Percentiles rank a stretch among this genome's conserved stretches.
Conservation (phyloP, 2,329 filamentous ascomycete genomes). For the Fusarium sp. region DNA sequence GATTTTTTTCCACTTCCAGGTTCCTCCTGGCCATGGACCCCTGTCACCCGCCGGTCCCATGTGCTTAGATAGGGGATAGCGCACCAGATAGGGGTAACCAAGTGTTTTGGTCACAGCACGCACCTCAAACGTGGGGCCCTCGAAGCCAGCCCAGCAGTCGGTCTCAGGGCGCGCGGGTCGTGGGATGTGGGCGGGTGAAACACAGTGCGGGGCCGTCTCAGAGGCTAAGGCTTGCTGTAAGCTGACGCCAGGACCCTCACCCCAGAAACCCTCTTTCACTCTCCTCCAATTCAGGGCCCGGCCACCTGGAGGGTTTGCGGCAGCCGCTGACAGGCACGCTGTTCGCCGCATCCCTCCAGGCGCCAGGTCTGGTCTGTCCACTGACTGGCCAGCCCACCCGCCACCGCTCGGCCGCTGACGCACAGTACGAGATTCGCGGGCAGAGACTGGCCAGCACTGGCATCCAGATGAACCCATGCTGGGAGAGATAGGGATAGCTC, state of each 20-base stretch:
- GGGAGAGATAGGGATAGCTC: constrained; percentile 8
- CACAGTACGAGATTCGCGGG: constrained; percentile 29
- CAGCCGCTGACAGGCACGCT: constrained; percentile 28
- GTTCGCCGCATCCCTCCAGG: constrained; percentile 17
- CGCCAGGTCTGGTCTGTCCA: not conserved
- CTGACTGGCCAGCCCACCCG: constrained; percentile 19
- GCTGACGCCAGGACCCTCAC: constrained; percentile 7
- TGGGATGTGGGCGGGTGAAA: constrained; percentile 31
- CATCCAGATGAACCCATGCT: constrained; percentile 29
- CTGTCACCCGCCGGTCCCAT: constrained; percentile 37
- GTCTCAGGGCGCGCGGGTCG: constrained; percentile 15
- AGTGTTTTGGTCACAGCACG: constrained; percentile 32
- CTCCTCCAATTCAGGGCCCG: not conserved
- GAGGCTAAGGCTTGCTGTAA: constrained; percentile 12
- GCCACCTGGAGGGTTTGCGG: constrained; percentile 15
- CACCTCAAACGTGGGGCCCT: constrained; percentile 22
- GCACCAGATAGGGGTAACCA: constrained; percentile 41
- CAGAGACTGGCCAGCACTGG: constrained; percentile 5
- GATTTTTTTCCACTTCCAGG: constrained; percentile 1
- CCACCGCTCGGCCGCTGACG: constrained; percentile 14
- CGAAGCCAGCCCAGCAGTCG: constrained; percentile 31
- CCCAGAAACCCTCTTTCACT: constrained; percentile 17
- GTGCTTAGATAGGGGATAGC: constrained; percentile 39
- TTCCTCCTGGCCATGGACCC: constrained; percentile 22
- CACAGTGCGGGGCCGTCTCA: constrained; percentile 35